Conservation (phyloP, 257 asterid species). For the Ilex asprella region DNA sequence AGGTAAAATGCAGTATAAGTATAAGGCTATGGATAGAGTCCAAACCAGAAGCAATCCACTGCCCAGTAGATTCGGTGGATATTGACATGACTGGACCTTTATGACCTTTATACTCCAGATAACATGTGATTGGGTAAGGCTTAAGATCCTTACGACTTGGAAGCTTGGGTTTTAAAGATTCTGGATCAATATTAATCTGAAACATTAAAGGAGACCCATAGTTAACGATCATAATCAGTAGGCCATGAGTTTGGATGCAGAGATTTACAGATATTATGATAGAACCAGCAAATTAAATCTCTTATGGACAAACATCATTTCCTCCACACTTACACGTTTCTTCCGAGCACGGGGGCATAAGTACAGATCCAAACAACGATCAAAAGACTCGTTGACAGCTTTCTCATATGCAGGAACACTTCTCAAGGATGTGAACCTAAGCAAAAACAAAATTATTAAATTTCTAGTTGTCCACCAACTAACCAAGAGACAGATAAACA, state of each 20-base stretch:
- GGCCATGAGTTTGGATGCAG: neutral
- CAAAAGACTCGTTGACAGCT: slow-evolving; percentile 74
- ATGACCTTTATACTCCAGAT: slow-evolving; percentile 95
- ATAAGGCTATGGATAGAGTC: slow-evolving; percentile 3
- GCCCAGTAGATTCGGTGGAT: slow-evolving; percentile 72
- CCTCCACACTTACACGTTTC: slow-evolving; percentile 63
- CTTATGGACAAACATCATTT: slow-evolving; percentile 1
- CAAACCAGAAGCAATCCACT: slow-evolving; percentile 97
- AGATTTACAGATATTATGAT: neutral
- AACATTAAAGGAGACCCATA: slow-evolving; percentile 4
- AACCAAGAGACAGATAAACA: slow-evolving; percentile 4
- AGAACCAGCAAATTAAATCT: neutral
- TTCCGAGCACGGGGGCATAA: slow-evolving; percentile 80
- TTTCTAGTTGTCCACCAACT: neutral
- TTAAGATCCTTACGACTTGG: slow-evolving; percentile 89
- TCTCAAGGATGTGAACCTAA: slow-evolving; percentile 70
- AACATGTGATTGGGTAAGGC: slow-evolving; percentile 88
- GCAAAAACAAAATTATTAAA: slow-evolving; percentile 1
- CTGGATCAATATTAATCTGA: slow-evolving; percentile 93
- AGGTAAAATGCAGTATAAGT: neutral
- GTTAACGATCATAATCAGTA: neutral
- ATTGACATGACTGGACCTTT: slow-evolving; percentile 77
- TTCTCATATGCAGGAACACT: slow-evolving; percentile 85
- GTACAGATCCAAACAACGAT: slow-evolving; percentile 94
- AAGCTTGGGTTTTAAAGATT: slow-evolving; percentile 88